A percentile compares a stretch with the other conserved stretches of the same genome.
Evolutionary conservation across 306 rosid genomes (phyloP).

Genomic region (Amphicarpaea edgeworthii): DNA sequence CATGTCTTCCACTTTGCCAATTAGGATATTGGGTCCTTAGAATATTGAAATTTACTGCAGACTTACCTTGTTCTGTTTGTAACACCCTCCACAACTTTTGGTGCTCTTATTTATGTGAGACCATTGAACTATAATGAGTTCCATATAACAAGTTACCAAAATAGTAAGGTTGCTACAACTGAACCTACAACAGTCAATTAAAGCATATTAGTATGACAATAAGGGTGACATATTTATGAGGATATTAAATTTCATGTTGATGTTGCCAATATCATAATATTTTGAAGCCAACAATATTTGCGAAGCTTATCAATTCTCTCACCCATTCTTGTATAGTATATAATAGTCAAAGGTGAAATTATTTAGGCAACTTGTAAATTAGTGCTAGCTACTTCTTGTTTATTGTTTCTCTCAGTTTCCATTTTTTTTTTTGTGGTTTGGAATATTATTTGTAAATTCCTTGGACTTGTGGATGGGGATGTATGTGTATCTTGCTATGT

Average conservation of each 20-base stretch:
- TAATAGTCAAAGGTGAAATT: too few relatives aligned
- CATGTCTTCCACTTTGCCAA: constrained; percentile 66
- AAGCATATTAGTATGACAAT: constrained; percentile 40
- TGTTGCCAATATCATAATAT: too few relatives aligned
- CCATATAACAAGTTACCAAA: constrained; percentile 48
- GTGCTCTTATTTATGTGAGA: constrained; percentile 51
- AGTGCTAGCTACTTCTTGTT: too few relatives aligned
- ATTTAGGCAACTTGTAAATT: too few relatives aligned
- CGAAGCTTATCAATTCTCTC: too few relatives aligned
- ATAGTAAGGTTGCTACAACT: constrained; percentile 60
- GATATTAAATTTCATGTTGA: constrained; percentile 23
- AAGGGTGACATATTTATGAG: constrained; percentile 9
- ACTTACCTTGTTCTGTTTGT: constrained; percentile 55
- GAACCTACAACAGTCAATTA: constrained; percentile 49
- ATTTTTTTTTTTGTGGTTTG: too few relatives aligned
- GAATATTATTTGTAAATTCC: too few relatives aligned
- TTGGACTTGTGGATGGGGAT: too few relatives aligned
- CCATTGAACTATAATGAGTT: constrained; percentile 49
- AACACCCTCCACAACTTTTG: constrained; percentile 61
- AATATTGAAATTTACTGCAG: constrained; percentile 44
- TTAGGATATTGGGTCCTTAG: constrained; percentile 53
- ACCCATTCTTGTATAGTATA: too few relatives aligned
- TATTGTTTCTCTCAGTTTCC: too few relatives aligned
- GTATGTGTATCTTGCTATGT: too few relatives aligned
- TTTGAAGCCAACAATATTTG: too few relatives aligned